Evolutionary conservation across 1,284 basidiomycete species (phyloP).

Genomic region (Tremellales sp.): DNA sequence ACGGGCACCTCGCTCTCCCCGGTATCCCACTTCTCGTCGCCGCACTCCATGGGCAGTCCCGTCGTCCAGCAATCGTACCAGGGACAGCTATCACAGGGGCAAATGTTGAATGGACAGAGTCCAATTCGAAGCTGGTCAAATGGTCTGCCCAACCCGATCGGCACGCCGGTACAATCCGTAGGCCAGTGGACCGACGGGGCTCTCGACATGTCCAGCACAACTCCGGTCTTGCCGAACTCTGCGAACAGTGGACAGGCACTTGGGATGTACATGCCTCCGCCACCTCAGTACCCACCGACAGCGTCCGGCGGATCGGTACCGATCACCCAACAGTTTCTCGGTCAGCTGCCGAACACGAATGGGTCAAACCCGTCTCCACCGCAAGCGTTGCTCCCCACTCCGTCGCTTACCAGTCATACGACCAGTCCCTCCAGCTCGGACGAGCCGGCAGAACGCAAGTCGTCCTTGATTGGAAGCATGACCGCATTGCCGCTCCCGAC

Average conservation of each 20-base stretch:
- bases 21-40: conserved; percentile 25
- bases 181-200: too few relatives aligned
- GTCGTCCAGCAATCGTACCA: conserved; percentile 1
- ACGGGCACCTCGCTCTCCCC: conserved; percentile 12
- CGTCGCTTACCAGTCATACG: conserved; percentile 30
- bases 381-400: conserved; percentile 22
- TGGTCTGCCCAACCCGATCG: too few relatives aligned
- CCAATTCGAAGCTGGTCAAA: too few relatives aligned
- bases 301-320: background rate
- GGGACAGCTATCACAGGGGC: too few relatives aligned
- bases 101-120: too few relatives aligned
- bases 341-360: background rate
- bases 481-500: too few relatives aligned
- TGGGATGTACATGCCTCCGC: background rate
- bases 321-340: background rate
- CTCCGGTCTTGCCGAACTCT: too few relatives aligned
- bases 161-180: too few relatives aligned
- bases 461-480: background rate
- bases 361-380: conserved; percentile 4
- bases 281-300: background rate
- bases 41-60: conserved; percentile 16
- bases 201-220: too few relatives aligned
- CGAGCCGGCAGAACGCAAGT: conserved; percentile 19
- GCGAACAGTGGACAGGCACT: too few relatives aligned
- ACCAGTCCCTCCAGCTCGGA: conserved; percentile 32